Conservation (phyloP, 352 stramenopile genomes). For the Pythium monospermum region DNA sequence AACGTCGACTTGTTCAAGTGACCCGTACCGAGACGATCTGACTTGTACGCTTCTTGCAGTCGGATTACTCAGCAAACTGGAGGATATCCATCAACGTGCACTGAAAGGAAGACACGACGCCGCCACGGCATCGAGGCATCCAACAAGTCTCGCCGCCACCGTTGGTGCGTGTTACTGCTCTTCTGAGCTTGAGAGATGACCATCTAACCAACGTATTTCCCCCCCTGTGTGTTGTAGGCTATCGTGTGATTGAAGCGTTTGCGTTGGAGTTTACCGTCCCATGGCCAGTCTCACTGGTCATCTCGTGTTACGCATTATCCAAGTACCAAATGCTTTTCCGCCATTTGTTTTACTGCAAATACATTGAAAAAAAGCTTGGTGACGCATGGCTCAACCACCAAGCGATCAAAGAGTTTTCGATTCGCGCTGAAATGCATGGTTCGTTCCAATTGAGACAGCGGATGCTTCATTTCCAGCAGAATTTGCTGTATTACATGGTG, state of each 20-base stretch:
- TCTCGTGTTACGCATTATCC: conserved; percentile 90
- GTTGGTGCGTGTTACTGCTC: conserved; percentile 9
- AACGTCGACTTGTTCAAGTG: conserved; percentile 84
- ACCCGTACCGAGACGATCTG: conserved; percentile 89
- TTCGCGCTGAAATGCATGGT: conserved; percentile 82
- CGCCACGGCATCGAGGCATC: conserved; percentile 29
- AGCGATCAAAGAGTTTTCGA: conserved; percentile 85
- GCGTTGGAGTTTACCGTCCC: conserved; percentile 94
- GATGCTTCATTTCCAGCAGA: conserved; percentile 99
- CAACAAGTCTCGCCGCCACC: conserved; percentile 14
- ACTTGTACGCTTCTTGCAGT: conserved; percentile 83
- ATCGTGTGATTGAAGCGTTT: conserved; percentile 95
- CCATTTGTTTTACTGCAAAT: conserved; percentile 99
- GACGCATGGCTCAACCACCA: conserved; percentile 96
- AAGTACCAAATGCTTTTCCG: conserved; percentile 99
- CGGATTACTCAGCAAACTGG: conserved; percentile 90
- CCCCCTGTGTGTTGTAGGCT: conserved; percentile 27
- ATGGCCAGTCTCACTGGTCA: conserved; percentile 97
- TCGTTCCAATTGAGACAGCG: conserved; percentile 95
- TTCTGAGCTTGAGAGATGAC: neutral
- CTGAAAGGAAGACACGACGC: conserved; percentile 63
- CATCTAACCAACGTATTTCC: neutral
- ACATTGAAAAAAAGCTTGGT: conserved; percentile 96
- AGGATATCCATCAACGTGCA: conserved; percentile 87
- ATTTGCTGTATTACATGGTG: conserved; percentile 99